Percentiles rank a stretch among this genome's conserved stretches.
These are phyloP conservation scores for Fusarium protoensiforme DNA, from an alignment of 2,329 filamentous ascomycete species.

Conservation along the genomic window DNA sequence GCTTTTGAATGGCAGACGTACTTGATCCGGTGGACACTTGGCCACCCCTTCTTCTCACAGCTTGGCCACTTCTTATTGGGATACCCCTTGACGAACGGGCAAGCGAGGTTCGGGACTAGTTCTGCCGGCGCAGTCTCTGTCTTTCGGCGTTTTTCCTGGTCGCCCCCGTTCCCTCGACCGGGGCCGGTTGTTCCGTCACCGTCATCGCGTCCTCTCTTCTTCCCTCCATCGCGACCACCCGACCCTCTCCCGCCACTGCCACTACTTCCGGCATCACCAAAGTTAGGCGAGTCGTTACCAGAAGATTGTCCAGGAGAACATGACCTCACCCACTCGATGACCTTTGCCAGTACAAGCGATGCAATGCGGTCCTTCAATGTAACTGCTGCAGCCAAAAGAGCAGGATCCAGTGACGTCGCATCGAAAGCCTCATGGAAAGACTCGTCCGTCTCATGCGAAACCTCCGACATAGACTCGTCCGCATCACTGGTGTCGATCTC, in stretches of 20 bases:
- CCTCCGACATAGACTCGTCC: conserved; percentile 18
- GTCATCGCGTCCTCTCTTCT: conserved; percentile 23
- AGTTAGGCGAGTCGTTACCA: not conserved
- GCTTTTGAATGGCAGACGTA: not conserved
- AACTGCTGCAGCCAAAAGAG: not conserved
- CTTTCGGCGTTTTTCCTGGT: conserved; percentile 28
- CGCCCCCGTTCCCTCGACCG: conserved; percentile 16
- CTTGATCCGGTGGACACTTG: conserved; percentile 24
- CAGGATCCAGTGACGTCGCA: conserved; percentile 7
- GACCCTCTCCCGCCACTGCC: not conserved
- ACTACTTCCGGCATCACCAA: not conserved
- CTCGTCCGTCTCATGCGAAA: conserved; percentile 21
- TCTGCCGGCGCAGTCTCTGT: not conserved
- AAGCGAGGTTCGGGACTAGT: conserved; percentile 7
- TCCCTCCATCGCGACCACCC: not conserved
- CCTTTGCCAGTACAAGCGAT: not conserved
- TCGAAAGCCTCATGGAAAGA: conserved; percentile 23
- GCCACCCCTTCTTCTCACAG: conserved; percentile 10
- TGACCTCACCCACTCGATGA: conserved; percentile 16
- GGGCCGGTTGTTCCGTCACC: not conserved
- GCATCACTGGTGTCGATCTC: conserved; percentile 14
- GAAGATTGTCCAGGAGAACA: not conserved
- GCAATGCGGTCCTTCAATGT: conserved; percentile 21
- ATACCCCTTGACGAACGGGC: conserved; percentile 25
- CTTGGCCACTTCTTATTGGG: not conserved